phyloP scores from a whole-genome alignment of 2,329 filamentous ascomycete species.

The Diaporthe humulicola region DNA sequence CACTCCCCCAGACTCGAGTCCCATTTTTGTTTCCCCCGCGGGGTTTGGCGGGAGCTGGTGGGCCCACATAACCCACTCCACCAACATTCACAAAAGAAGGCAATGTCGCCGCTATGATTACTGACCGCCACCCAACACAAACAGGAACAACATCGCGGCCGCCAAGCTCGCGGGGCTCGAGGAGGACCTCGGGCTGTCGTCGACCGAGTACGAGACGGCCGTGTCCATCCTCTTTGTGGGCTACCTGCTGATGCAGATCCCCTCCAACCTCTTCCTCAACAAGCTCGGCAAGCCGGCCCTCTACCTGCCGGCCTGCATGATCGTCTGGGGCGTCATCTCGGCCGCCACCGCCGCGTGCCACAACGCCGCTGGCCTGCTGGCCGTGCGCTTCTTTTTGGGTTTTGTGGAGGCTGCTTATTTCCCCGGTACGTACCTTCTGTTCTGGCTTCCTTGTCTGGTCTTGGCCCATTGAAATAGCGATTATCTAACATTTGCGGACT shows the following conservation, averaged over 20 bases:
- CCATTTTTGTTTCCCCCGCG: neutral
- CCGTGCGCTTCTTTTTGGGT: constrained; percentile 58
- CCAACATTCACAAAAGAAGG: neutral
- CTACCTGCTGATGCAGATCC: constrained; percentile 65
- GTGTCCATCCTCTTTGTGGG: constrained; percentile 66
- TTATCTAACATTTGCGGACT: constrained; percentile 28
- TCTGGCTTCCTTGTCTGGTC: too few species aligned
- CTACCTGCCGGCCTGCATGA: constrained; percentile 61
- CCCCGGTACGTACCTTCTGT: constrained; percentile 34
- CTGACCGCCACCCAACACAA: neutral
- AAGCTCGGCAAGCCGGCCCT: constrained; percentile 63
- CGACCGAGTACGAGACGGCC: constrained; percentile 53
- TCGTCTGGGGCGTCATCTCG: constrained; percentile 63
- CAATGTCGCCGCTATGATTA: neutral
- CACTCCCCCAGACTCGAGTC: neutral
- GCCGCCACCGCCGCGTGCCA: constrained; percentile 53
- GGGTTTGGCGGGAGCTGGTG: neutral
- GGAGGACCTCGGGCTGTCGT: constrained; percentile 57
- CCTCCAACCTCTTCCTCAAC: constrained; percentile 65
- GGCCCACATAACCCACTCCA: neutral
- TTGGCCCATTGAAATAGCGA: rapidly evolving
- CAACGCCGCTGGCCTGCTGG: constrained; percentile 53
- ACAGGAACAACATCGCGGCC: constrained; percentile 55
- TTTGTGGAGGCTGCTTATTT: constrained; percentile 57
- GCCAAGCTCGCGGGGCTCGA: constrained; percentile 61